A percentile compares a stretch with the other conserved stretches of the same genome.
These are phyloP conservation scores for Papiliotrema nemorosa DNA, from an alignment of 1,284 basidiomycete species.

Conservation along the genomic window DNA sequence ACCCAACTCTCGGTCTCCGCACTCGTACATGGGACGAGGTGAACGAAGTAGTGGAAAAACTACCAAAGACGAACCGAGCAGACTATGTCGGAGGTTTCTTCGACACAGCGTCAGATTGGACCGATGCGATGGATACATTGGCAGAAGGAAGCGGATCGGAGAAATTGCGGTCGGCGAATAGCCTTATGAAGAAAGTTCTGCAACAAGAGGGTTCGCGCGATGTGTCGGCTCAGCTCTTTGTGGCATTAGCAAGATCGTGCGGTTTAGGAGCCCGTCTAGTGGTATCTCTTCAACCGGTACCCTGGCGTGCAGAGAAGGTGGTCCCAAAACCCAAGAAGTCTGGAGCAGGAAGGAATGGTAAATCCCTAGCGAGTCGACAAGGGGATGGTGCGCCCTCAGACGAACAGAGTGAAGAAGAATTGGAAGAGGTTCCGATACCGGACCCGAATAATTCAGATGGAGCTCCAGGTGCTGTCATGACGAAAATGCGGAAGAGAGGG, in stretches of 20 bases:
- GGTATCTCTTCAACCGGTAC: conserved; percentile 83
- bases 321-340: conserved; percentile 32
- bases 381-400: conserved; percentile 26
- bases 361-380: conserved; percentile 29
- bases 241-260: conserved; percentile 78
- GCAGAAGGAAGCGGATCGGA: conserved; percentile 58
- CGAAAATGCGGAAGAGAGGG: conserved; percentile 46
- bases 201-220: conserved; percentile 79
- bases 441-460: conserved; percentile 9
- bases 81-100: conserved; percentile 21
- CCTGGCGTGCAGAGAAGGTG: conserved; percentile 61
- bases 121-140: conserved; percentile 6
- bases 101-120: conserved; percentile 2
- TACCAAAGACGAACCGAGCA: conserved; percentile 30
- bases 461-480: conserved; percentile 9
- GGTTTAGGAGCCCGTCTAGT: conserved; percentile 85
- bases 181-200: conserved; percentile 82
- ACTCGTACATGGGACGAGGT: conserved; percentile 68
- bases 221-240: conserved; percentile 86
- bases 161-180: conserved; percentile 69
- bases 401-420: conserved; percentile 41
- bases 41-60: conserved; percentile 38
- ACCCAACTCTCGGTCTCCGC: conserved; percentile 53
- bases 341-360: conserved; percentile 30
- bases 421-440: conserved; percentile 48